Evolutionary conservation across 345 rosid genomes (phyloP), one percentile per base, ranked within the genome.

Genomic region (Punica granatum): DNA sequence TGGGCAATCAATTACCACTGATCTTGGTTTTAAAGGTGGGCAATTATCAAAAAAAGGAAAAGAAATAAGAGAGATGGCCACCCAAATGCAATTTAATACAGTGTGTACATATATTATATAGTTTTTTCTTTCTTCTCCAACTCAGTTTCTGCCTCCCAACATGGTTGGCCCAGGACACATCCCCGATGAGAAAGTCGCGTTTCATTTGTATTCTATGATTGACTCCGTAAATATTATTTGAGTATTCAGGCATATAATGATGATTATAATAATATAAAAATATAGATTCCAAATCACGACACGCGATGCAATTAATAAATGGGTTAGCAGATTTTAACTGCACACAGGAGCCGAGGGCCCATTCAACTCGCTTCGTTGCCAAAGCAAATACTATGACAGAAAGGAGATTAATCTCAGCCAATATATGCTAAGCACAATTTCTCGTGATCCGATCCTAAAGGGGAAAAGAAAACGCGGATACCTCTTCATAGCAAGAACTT

Each of bases 1-100:
- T 63, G 43, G 44, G 66, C 66, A 36, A 63, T 63, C 66, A 63
- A 63, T 63, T 63, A n/a, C 66, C 42, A 63, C 42, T 36, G 21
- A 63, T 63, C 66, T 21, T 30, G 61, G 10, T 28, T 28, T 56
- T 12, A 56, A 26, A 28, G 33, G 34, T 2, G 7, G 2, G 14
- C 34, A 14, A 28, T 30, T 12, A 26, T 10, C 13, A 56, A 16
- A 54, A 30, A 56, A 56, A 15, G 33, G 25, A 28, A 7, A 28
- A 12, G 3, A 56, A 26, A 56, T 10, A 25, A 4, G 7, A 11
- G 59, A 7, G 4, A n/a, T 53, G 31, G 56, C 28, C 11, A 37
- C 41, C 41, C 11, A 4, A 37, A 37, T 28, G 9, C 1, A 53
- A 53, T 53, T 53, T 53, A 9, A 23, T 53, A 23, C 1, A 1